These are phyloP conservation scores for Oryza longistaminata DNA, from an alignment of 176 grass and related monocot genomes.

Conservation along the genomic window DNA sequence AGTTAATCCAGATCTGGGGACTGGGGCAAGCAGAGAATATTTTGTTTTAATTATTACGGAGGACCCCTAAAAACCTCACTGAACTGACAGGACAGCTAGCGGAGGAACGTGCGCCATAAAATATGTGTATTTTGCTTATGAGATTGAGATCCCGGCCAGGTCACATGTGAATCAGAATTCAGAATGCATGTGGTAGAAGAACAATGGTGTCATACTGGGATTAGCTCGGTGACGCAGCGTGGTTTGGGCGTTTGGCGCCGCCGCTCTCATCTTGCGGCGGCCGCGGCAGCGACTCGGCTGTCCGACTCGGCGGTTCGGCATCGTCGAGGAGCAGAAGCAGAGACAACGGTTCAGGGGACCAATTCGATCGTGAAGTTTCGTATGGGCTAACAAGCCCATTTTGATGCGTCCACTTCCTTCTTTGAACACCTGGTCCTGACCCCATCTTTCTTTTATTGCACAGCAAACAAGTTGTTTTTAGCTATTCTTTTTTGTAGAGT, in stretches of 20 bases:
- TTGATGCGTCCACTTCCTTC: neutral
- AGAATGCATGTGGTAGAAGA: neutral
- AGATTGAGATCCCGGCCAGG: neutral
- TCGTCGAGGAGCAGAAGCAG: too few relatives aligned
- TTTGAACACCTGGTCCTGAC: neutral
- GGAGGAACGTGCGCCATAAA: neutral
- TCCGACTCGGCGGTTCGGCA: too few relatives aligned
- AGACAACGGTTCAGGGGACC: too few relatives aligned
- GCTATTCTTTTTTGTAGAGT: neutral
- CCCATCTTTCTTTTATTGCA: neutral
- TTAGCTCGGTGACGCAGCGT: neutral
- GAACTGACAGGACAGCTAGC: neutral
- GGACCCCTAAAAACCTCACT: neutral
- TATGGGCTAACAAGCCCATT: too few relatives aligned
- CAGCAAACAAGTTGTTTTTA: neutral
- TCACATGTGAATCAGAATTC: neutral
- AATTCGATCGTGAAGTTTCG: too few relatives aligned
- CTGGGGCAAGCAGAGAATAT: slow-evolving; percentile 10
- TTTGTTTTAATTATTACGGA: neutral
- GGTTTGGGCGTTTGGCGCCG: neutral
- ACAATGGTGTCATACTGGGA: neutral
- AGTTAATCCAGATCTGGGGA: slow-evolving; percentile 2
- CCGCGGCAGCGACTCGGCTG: too few relatives aligned
- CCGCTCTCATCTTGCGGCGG: too few relatives aligned
- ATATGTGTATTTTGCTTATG: neutral